Conservation (phyloP, 768 basidiomycete species). For the Lyophyllum decastes region DNA sequence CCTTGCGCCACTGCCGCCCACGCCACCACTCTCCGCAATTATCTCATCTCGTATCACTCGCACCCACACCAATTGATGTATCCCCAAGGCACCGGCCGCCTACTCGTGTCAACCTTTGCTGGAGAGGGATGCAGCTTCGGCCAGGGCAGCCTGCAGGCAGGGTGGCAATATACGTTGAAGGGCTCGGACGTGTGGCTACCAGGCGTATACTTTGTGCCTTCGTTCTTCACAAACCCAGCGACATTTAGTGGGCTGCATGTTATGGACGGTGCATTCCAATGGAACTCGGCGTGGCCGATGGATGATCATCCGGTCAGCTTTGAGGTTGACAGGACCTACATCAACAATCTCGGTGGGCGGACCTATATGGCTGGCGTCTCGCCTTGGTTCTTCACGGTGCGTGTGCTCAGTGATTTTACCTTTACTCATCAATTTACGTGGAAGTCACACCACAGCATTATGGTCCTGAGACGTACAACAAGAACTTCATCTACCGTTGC, state of each 20-base stretch:
- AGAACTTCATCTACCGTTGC: constrained; percentile 63
- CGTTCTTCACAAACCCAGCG: constrained; percentile 59
- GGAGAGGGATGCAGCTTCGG: constrained; percentile 60
- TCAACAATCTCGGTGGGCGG: constrained; percentile 31
- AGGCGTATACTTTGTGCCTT: constrained; percentile 56
- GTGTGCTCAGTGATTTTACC: constrained; percentile 4
- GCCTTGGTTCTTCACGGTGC: constrained; percentile 72
- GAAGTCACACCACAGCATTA: constrained; percentile 43
- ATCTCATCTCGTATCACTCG: constrained; percentile 38
- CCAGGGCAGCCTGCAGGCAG: constrained; percentile 33
- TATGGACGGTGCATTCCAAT: constrained; percentile 65
- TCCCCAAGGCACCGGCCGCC: neutral
- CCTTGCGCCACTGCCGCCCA: constrained; percentile 39
- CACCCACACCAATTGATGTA: constrained; percentile 44
- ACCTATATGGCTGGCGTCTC: constrained; percentile 55
- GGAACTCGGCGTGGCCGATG: constrained; percentile 61
- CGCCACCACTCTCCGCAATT: constrained; percentile 33
- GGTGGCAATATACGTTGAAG: constrained; percentile 42
- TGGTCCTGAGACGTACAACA: constrained; percentile 55
- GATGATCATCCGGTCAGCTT: constrained; percentile 34
- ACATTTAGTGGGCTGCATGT: constrained; percentile 41
- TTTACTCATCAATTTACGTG: neutral
- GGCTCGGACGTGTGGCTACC: constrained; percentile 13
- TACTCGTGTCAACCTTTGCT: constrained; percentile 53
- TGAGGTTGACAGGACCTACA: constrained; percentile 34